These are phyloP conservation scores for Moesziomyces sp. DNA, from an alignment of 1,284 basidiomycete genomes.

Conservation along the genomic window DNA sequence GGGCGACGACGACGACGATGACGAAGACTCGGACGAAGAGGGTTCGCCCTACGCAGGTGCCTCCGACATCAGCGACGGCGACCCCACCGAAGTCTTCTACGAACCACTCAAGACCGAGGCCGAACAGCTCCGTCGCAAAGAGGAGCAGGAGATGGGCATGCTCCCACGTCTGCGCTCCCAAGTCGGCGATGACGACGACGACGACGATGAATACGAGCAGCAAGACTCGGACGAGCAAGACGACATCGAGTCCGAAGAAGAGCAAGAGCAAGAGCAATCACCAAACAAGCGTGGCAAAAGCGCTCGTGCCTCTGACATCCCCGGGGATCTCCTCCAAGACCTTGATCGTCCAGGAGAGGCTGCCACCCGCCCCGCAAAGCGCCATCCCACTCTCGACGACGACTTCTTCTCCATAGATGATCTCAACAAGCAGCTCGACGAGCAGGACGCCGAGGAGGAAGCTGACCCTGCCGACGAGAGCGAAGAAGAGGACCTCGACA, in stretches of 20 bases:
- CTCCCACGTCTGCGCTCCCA: conserved; percentile 43
- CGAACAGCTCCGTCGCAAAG: conserved; percentile 57
- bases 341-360: conserved; percentile 50
- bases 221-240: conserved; percentile 32
- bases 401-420: conserved; percentile 88
- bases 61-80: conserved; percentile 61
- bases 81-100: conserved; percentile 53
- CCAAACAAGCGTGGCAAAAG: conserved; percentile 65
- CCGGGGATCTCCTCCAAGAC: conserved; percentile 66
- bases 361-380: conserved; percentile 24
- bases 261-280: conserved; percentile 72
- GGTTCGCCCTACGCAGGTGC: conserved; percentile 57
- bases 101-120: conserved; percentile 64
- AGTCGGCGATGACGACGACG: conserved; percentile 24
- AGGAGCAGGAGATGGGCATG: conserved; percentile 53
- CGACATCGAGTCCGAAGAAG: conserved; percentile 48
- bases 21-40: conserved; percentile 53
- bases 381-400: conserved; percentile 82
- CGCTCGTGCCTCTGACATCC: conserved; percentile 69
- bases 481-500: conserved; percentile 72
- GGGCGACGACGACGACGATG: conserved; percentile 36
- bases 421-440: conserved; percentile 88
- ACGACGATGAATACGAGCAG: conserved; percentile 37
- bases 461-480: conserved; percentile 72
- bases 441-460: conserved; percentile 75